A percentile compares a stretch with the other conserved stretches of the same genome.
Evolutionary conservation across 192 early-diverging fungal species (phyloP).

Genomic region (Backusella tuberculispora): DNA sequence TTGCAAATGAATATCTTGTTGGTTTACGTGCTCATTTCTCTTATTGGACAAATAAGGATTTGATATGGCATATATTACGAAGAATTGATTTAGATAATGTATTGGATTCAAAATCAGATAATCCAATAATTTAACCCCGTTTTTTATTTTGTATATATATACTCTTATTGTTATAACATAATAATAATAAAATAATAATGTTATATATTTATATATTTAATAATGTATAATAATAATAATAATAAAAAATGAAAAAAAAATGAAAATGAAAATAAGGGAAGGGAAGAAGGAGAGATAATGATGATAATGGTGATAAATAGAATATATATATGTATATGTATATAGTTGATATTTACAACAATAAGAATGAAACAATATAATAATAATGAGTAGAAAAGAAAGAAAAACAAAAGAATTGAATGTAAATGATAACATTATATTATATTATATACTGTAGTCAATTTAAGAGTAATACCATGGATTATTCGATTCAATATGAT

Average conservation of each 20-base stretch:
- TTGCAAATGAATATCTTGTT: conserved; percentile 58
- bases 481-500: neutral
- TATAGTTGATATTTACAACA: neutral
- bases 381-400: neutral
- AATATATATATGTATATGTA: neutral
- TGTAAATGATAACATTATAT: neutral
- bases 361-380: neutral
- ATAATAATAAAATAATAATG: neutral
- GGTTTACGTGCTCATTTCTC: conserved; percentile 59
- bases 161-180: too few species aligned
- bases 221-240: neutral
- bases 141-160: neutral
- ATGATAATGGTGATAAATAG: too few species aligned
- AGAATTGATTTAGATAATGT: conserved; percentile 33
- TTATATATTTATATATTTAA: neutral
- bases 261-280: too few species aligned
- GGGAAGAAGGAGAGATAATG: too few species aligned
- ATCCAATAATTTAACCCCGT: neutral
- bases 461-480: conserved; percentile 6
- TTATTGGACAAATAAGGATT: conserved; percentile 60
- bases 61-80: conserved; percentile 44
- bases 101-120: neutral
- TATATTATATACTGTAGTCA: too few species aligned
- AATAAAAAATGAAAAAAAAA: neutral
- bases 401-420: neutral